Percentiles rank a stretch among this genome's conserved stretches.
Conservation (phyloP, 1,139 yeast species). For the Nakaseomyces nivariensis region DNA sequence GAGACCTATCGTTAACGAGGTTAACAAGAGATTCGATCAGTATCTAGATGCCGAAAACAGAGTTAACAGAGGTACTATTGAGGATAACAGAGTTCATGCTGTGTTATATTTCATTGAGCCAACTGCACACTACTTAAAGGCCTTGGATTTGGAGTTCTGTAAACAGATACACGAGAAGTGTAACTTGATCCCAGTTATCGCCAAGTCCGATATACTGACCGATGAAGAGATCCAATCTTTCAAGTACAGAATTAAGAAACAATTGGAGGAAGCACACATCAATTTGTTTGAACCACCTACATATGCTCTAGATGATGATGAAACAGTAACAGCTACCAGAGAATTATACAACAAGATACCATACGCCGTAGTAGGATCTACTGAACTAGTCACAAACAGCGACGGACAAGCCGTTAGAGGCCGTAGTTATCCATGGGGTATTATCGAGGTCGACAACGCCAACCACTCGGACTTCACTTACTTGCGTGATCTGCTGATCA, state of each 20-base stretch:
- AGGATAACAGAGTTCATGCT: slow-evolving; percentile 79
- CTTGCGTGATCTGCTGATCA: slow-evolving; percentile 79
- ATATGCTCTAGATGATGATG: slow-evolving; percentile 82
- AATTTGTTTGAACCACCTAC: slow-evolving; percentile 70
- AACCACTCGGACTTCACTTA: slow-evolving; percentile 87
- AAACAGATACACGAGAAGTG: slow-evolving; percentile 83
- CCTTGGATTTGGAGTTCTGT: slow-evolving; percentile 85
- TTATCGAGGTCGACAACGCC: slow-evolving; percentile 91
- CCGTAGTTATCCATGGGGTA: slow-evolving; percentile 96
- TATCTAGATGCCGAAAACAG: slow-evolving; percentile 87
- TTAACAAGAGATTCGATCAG: slow-evolving; percentile 75
- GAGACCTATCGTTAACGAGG: slow-evolving; percentile 88
- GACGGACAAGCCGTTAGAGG: slow-evolving; percentile 85
- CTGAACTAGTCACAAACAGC: slow-evolving; percentile 56
- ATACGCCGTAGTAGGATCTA: slow-evolving; percentile 91
- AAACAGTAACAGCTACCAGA: slow-evolving; percentile 54
- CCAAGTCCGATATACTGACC: slow-evolving; percentile 88
- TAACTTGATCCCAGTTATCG: slow-evolving; percentile 86
- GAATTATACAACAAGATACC: slow-evolving; percentile 69
- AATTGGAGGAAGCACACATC: slow-evolving; percentile 66
- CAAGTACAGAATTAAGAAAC: slow-evolving; percentile 67
- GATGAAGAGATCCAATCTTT: slow-evolving; percentile 74
- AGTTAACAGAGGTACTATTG: slow-evolving; percentile 62
- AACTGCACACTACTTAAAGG: slow-evolving; percentile 86
- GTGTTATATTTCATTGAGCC: slow-evolving; percentile 89